phyloP scores from a whole-genome alignment of 495 filamentous ascomycete genomes.

The Penicillium robsamsonii region DNA sequence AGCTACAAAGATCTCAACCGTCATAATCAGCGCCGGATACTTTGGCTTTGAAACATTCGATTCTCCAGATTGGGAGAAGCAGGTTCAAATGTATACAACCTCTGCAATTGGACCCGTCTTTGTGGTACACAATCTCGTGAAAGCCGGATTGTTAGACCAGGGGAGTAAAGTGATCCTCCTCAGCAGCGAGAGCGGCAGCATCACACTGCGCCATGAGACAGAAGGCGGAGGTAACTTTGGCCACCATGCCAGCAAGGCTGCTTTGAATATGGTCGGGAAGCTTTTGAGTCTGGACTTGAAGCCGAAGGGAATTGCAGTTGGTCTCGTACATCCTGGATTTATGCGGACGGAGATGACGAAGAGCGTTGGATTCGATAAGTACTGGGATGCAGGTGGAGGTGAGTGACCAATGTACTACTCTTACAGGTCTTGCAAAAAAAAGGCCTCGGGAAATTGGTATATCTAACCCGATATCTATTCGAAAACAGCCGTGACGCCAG shows the following conservation, averaged over 20 bases:
- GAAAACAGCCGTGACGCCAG: conserved; percentile 59
- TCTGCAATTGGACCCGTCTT: conserved; percentile 66
- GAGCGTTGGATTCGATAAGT: conserved; percentile 68
- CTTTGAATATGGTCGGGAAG: conserved; percentile 73
- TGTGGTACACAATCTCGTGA: conserved; percentile 59
- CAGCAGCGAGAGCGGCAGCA: conserved; percentile 66
- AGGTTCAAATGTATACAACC: conserved; percentile 70
- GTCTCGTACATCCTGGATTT: conserved; percentile 69
- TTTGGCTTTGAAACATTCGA: conserved; percentile 64
- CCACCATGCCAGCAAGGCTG: conserved; percentile 70
- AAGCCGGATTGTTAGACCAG: conserved; percentile 46
- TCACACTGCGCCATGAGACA: conserved; percentile 61
- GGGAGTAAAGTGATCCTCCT: conserved; percentile 64
- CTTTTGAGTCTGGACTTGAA: conserved; percentile 67
- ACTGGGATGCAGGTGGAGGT: conserved; percentile 66
- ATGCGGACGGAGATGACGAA: conserved; percentile 75
- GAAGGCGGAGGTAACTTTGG: conserved; percentile 72
- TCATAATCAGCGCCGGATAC: conserved; percentile 67
- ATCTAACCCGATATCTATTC: conserved; percentile 4
- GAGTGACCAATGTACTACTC: conserved; percentile 17
- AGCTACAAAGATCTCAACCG: conserved; percentile 49
- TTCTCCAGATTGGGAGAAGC: conserved; percentile 61
- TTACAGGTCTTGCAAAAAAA: neutral
- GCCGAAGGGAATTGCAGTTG: conserved; percentile 60
- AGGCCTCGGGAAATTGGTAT: neutral